A percentile compares a stretch with the other conserved stretches of the same genome.
Conservation (phyloP, 2,329 filamentous ascomycete species). For the Diaporthe destruens region DNA sequence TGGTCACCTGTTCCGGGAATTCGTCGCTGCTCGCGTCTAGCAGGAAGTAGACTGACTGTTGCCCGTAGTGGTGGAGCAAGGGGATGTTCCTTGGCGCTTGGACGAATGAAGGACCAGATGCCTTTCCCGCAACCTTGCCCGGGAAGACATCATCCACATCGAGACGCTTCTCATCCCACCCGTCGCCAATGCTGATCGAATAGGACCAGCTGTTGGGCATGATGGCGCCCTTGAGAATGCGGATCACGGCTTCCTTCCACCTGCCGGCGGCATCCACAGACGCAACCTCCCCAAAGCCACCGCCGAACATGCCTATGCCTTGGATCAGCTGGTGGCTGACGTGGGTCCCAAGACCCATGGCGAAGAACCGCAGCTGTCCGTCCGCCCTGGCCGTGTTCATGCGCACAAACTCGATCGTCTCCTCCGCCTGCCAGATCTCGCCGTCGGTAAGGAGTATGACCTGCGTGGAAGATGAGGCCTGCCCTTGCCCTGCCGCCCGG, state of each 20-base stretch:
- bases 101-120: neutral
- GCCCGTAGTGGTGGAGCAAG: neutral
- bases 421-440: neutral
- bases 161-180: neutral
- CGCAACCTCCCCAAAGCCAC: neutral
- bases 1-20: neutral
- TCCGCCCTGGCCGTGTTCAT: neutral
- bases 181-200: neutral
- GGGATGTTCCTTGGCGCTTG: neutral
- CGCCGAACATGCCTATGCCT: neutral
- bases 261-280: neutral
- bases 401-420: neutral
- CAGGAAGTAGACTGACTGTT: neutral
- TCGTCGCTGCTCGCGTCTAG: neutral
- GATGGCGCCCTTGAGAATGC: neutral
- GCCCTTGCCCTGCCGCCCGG: no score
- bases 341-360: neutral
- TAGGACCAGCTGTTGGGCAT: conserved; percentile 12
- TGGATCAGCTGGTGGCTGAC: conserved; percentile 15
- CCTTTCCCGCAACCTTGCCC: no score
- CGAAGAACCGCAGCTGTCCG: neutral
- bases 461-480: neutral
- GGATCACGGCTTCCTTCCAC: conserved; percentile 15
- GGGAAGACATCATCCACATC: neutral
- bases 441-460: neutral